Evolutionary conservation across 2,329 filamentous ascomycete genomes (phyloP), one percentile per base, ranked within the genome.

Genomic region (Sclerotinia subarctica): DNA sequence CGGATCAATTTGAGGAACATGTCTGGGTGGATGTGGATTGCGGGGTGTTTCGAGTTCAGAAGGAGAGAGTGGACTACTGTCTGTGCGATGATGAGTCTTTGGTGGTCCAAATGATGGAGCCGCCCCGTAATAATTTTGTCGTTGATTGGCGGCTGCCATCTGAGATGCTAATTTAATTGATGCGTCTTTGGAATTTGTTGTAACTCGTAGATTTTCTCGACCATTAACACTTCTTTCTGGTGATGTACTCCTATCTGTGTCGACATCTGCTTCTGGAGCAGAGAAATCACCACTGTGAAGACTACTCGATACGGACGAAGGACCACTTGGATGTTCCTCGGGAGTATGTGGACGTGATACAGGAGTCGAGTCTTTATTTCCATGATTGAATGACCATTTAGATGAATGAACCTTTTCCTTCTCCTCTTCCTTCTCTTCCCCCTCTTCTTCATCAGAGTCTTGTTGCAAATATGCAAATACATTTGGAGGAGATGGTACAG

Each of bases 191-290:
- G 66, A 56, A 21, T 68, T 68, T 29, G 68, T 58, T 7, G 67
- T 58, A 13, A 69, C 58, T n/a, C 64, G 47, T 21, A 72, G 67
- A 35, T 60, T 38, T 17, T 69, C 69, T 11, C 69, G 69, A 8
- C 76, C 80, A 46, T 78, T 76, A 32, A 78, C 73, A 65, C 79
- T 81, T 46, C 76, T 75, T 29, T 82, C 81, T 0, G 82, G 81
- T 63, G 80, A 83, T 2, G 78, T 81, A 63, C 80, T 82, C 26
- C 77, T 76, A 66, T 83, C 81, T 5, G 81, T 83, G 51, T 81
- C 82, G 56, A 77, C 76, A 24, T 80, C 79, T 4, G 71, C 77
- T 32, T 74, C 67, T 11, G 72, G 71, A 19, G 78, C 77, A 2
- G 75, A 76, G 3, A 79, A 80, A 46, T 77, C 74, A 64, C 80